Evolutionary conservation across 345 rosid species (phyloP), one percentile per base, ranked within the genome.

Genomic region (Alliaria petiolata): DNA sequence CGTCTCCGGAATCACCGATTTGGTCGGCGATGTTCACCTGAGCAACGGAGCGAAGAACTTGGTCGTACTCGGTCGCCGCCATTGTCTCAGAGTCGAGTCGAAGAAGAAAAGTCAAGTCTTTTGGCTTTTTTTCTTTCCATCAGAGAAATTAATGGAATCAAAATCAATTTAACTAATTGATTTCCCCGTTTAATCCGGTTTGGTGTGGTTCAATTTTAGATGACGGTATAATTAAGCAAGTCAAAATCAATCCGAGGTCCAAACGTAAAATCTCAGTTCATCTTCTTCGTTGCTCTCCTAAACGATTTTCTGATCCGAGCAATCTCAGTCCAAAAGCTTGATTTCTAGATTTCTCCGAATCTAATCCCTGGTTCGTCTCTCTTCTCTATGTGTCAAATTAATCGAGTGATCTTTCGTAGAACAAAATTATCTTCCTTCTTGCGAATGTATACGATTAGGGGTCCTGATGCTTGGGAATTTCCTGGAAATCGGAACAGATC

Each of bases 51-150:
- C 28, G 9, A 49, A 69, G 65, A 58, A 70, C 66, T 69, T 61
- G 59, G 49, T 67, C 82, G 58, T 70, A 54, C 15, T 54, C 67
- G 12, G 58, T 58, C 53, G 58, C 81, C 67, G 58, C 82, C 67
- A 75, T 75, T 4, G 49, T 66, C 30, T 46, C 39, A 1, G 25
- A 22, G 25, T 6, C 35, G 15, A 50, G 36, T 52, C 36, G 17
- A 17, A 25, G n/a, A 45, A 40, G 22, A 22, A 52, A 56, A 68
- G 62, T 39, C 70, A 5, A 36, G 47, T 36, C n/a, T 8, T 61
- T 12, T 5, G 4, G 34, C 35, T 40, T 33, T 40, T 33, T 40
- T 62, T 22, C 43, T 42, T 1, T 22, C 3, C 25, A 22, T 3
- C 2, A 22, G 25, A 22, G 3, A n/a, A n/a, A n/a, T n/a, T n/a